phyloP scores from a whole-genome alignment of 1,139 yeast genomes.

The Saccharomyces pastorianus region DNA sequence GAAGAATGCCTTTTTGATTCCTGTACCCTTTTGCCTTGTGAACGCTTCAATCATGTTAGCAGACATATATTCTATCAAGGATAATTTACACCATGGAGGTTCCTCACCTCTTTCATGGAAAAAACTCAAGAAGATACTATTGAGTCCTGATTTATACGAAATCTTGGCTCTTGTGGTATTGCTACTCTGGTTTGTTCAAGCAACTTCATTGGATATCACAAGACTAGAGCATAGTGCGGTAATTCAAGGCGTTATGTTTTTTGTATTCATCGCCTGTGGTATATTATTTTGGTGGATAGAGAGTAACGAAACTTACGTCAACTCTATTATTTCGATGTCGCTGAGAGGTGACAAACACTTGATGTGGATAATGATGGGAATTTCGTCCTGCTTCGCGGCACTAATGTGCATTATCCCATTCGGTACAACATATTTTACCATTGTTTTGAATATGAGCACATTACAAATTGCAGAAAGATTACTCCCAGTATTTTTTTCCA shows the following conservation, averaged over 20 bases:
- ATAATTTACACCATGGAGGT: background rate
- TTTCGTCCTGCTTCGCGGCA: background rate
- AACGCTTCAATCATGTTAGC: background rate
- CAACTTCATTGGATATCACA: background rate
- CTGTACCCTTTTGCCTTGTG: conserved; percentile 41
- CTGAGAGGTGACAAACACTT: background rate
- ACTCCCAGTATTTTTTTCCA: background rate
- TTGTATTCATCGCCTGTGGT: background rate
- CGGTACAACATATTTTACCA: background rate
- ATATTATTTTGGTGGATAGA: background rate
- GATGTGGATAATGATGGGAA: background rate
- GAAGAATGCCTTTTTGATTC: conserved; percentile 58
- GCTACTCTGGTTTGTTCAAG: background rate
- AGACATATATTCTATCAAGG: background rate
- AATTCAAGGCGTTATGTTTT: background rate
- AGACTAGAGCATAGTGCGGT: background rate
- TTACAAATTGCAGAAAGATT: background rate
- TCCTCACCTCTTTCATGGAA: background rate
- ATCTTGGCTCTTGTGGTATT: background rate
- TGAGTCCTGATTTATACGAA: background rate
- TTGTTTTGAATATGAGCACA: background rate
- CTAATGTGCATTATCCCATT: background rate
- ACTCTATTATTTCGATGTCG: background rate
- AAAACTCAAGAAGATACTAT: background rate
- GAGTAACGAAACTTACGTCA: background rate